Evolutionary conservation across 1,284 basidiomycete genomes (phyloP).

Genomic region (Marasmius sp.): DNA sequence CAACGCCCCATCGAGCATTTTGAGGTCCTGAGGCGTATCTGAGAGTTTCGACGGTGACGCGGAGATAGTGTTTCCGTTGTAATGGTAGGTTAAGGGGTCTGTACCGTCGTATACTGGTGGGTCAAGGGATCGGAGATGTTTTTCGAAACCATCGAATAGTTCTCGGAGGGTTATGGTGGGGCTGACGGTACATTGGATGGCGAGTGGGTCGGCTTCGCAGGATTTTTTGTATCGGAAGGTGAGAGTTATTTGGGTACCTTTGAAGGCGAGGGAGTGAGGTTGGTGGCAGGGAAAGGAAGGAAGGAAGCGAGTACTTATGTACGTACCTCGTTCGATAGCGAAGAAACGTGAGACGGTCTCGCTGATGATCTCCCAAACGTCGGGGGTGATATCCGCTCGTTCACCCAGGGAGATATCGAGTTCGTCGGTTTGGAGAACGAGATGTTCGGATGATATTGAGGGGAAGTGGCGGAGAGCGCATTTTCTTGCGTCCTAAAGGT

Average conservation of each 20-base stretch:
- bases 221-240: background rate
- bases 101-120: background rate
- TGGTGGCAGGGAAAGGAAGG: no score
- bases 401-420: background rate
- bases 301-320: no score
- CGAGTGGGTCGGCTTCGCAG: background rate
- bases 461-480: background rate
- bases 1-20: background rate
- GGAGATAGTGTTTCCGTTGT: background rate
- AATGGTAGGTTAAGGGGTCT: background rate
- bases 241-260: background rate
- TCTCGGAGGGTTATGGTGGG: background rate
- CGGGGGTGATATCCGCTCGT: background rate
- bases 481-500: background rate
- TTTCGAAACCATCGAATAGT: background rate
- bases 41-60: background rate
- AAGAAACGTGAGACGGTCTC: no score
- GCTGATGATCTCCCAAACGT: background rate
- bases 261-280: no score
- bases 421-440: background rate
- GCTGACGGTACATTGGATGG: background rate
- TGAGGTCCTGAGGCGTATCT: background rate
- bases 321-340: no score
- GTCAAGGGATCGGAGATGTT: background rate
- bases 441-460: background rate